phyloP scores from a whole-genome alignment of 2,329 filamentous ascomycete species.

The Fusarium tjaetaba region DNA sequence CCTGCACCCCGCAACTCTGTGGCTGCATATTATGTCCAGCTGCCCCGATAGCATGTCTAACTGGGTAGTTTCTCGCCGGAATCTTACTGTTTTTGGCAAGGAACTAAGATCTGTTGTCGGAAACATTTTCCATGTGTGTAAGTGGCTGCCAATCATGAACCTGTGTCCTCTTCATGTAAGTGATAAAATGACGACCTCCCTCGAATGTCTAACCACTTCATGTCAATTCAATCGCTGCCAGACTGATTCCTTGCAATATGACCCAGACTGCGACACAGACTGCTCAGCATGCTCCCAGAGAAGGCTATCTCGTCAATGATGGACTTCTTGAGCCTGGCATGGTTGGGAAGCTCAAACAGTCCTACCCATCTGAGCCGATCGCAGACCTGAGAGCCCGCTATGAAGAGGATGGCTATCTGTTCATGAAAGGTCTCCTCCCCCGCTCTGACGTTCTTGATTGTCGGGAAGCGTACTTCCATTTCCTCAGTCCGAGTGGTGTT shows the following conservation, averaged over 20 bases:
- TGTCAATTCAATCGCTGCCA: background rate
- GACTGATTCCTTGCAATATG: background rate
- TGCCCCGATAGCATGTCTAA: background rate
- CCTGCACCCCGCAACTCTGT: background rate
- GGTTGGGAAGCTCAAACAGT: background rate
- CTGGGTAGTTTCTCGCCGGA: constrained; percentile 1
- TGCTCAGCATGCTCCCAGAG: background rate
- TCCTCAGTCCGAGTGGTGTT: constrained; percentile 8
- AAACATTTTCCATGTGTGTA: background rate
- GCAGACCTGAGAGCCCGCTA: background rate
- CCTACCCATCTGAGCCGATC: background rate
- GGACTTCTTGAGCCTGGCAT: background rate
- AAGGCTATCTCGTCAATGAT: constrained; percentile 7
- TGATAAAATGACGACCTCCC: background rate
- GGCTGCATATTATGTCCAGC: background rate
- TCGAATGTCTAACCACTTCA: background rate
- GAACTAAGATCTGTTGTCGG: background rate
- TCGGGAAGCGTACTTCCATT: constrained; percentile 15
- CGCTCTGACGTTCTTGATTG: constrained; percentile 13
- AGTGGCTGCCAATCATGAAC: background rate
- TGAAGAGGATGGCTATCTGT: constrained; percentile 10
- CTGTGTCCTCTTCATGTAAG: background rate
- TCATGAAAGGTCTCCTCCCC: constrained; percentile 14
- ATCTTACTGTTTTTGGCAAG: background rate
- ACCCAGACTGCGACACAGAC: background rate